These are phyloP conservation scores for Penicillium digitatum DNA, from an alignment of 2,329 filamentous ascomycete genomes.

Conservation along the genomic window DNA sequence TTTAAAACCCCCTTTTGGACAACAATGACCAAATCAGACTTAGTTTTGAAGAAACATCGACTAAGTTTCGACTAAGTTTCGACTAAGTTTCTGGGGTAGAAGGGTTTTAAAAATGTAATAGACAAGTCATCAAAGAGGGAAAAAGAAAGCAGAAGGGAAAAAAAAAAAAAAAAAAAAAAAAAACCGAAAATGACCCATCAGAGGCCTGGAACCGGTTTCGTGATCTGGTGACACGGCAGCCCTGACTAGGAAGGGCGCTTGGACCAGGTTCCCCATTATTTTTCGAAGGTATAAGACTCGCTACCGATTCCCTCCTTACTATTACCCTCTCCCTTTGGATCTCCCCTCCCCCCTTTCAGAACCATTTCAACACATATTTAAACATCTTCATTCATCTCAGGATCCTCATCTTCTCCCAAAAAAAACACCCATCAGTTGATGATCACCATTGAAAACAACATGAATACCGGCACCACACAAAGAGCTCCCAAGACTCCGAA, in stretches of 20 bases:
- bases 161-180: too few species aligned
- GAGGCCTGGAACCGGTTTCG: slow-evolving; percentile 13
- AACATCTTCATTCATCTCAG: background rate
- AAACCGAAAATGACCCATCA: background rate
- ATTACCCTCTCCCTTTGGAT: background rate
- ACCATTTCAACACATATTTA: background rate
- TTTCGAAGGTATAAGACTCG: slow-evolving; percentile 14
- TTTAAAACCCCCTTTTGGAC: background rate
- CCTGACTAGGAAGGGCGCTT: slow-evolving; percentile 8
- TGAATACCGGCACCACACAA: slow-evolving; percentile 26
- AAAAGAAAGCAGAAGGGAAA: background rate
- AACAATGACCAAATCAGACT: background rate
- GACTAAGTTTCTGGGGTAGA: background rate
- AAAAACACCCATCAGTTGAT: background rate
- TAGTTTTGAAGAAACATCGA: background rate
- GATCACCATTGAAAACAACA: slow-evolving; percentile 7
- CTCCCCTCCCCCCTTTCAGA: background rate
- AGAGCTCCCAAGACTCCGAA: slow-evolving; percentile 19
- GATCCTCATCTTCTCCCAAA: background rate
- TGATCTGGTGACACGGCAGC: slow-evolving; percentile 18
- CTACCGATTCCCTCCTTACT: background rate
- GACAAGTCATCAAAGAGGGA: background rate
- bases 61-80: background rate
- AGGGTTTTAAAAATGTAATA: background rate
- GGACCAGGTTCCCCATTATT: slow-evolving; percentile 17